Base-by-base conservation (phyloP, 2,329 filamentous ascomycete genomes). In the Aspergillus sp. region DNA sequence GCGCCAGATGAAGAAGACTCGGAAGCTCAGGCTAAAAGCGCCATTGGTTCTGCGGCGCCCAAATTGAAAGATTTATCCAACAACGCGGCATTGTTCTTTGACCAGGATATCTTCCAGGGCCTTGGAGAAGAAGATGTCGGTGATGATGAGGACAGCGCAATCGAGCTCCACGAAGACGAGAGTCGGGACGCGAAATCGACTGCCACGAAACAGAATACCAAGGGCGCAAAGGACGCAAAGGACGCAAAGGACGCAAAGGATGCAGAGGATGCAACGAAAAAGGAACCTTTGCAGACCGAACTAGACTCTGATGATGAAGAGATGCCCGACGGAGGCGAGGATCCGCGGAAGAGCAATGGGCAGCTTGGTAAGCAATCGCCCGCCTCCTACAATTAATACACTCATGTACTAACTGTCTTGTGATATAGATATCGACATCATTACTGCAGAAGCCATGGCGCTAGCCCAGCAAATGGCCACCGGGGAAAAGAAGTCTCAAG, bases 361-460 rank as follows among this genome's bases (percentile, higher is more conserved):
- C 63, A 73, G 46, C 67, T 74, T 30, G 70, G 71, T 66, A 62
- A 61, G 64, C 59, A 32, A 32, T 9, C 30, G 30, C 41, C 28
- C 10, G 29, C 55, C 10, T 60, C 62, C 8, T 32, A 59, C 26
- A 26, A 35, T 29, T 34, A 32, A 7, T 28, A 45, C 19, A 19
- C 19, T 19, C 30, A 10, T 10, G 49, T 47, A 41, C 59, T 62
- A 55, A 63, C 53, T 46, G 42, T 30, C 19, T 19, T 19, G 19
- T 19, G 36, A 12, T 46, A 64, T 68, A 77, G 90, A 96, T 63
- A 94, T 98, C 69, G 89, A 97, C 65, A 97, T 98, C 60, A 94
- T 97, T 62, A 98, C 93, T n/a, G 93, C 89, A 4, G 93, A 98
- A 74, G 93, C 94, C 53, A 98, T 98, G 93, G 94, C 91, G 0